These are phyloP conservation scores for Paecilomyces sp. DNA, from an alignment of 2,329 filamentous ascomycete genomes.

Conservation along the genomic window DNA sequence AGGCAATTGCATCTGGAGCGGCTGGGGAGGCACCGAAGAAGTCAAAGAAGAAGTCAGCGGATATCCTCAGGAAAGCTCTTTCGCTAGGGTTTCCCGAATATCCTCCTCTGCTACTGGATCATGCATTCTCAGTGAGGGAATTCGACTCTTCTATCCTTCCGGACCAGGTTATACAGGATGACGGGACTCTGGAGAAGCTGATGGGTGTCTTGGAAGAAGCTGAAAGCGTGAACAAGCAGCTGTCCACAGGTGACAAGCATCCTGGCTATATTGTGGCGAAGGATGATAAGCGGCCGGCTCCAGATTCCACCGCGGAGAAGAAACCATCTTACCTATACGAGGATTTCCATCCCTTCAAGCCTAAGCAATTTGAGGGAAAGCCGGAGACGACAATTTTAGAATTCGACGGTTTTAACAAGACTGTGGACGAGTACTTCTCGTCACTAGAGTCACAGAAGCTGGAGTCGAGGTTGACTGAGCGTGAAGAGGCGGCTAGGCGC, in stretches of 20 bases:
- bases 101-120: constrained; percentile 80
- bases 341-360: constrained; percentile 90
- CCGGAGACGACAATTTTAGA: constrained; percentile 61
- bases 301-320: constrained; percentile 33
- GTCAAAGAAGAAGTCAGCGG: constrained; percentile 66
- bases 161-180: constrained; percentile 62
- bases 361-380: constrained; percentile 68
- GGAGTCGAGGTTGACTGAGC: constrained; percentile 73
- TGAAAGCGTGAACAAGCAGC: constrained; percentile 58
- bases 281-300: constrained; percentile 28
- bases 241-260: constrained; percentile 58
- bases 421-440: constrained; percentile 94
- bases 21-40: constrained; percentile 47
- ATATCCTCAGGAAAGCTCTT: constrained; percentile 71
- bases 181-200: constrained; percentile 58
- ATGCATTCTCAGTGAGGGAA: constrained; percentile 62
- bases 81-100: constrained; percentile 81
- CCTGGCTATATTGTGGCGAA: constrained; percentile 88
- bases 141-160: constrained; percentile 65
- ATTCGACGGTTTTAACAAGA: constrained; percentile 82
- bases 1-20: constrained; percentile 43
- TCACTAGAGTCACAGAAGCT: constrained; percentile 91
- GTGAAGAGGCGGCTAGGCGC: constrained; percentile 70
- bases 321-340: constrained; percentile 63
- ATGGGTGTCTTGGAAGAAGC: constrained; percentile 64